Percentiles rank a stretch among this genome's conserved stretches.
Conservation (phyloP, 768 basidiomycete genomes). For the Lentinus tigrinus region DNA sequence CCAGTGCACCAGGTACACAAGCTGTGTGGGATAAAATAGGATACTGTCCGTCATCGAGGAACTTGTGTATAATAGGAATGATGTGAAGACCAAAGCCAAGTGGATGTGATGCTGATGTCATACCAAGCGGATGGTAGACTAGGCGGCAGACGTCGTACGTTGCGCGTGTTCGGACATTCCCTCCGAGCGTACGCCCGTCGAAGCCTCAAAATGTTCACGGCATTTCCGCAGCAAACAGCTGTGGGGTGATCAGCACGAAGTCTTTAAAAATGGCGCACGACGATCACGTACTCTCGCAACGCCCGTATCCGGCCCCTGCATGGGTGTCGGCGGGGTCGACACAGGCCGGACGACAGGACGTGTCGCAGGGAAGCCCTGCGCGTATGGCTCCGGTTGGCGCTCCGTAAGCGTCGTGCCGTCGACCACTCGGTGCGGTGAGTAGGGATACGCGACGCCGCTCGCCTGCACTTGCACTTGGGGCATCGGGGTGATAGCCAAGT, state of each 20-base stretch:
- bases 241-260: background rate
- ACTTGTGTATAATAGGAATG: background rate
- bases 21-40: background rate
- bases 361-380: background rate
- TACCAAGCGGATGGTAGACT: no score
- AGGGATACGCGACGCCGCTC: background rate
- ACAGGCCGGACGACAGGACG: conserved; percentile 20
- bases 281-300: conserved; percentile 15
- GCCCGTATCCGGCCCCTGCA: conserved; percentile 2
- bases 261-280: background rate
- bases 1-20: background rate
- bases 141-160: no score
- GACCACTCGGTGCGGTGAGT: conserved; percentile 16
- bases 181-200: no score
- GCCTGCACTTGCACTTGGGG: background rate
- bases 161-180: no score
- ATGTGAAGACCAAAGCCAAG: background rate
- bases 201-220: conserved; percentile 11
- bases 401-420: conserved; percentile 23
- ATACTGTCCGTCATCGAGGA: background rate
- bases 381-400: background rate
- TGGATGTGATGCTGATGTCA: no score
- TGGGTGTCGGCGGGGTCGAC: conserved; percentile 25
- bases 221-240: conserved; percentile 28
- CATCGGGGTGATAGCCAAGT: background rate